These are phyloP conservation scores for Antarctomyces pellizariae DNA, from an alignment of 495 filamentous ascomycete genomes.

Conservation along the genomic window DNA sequence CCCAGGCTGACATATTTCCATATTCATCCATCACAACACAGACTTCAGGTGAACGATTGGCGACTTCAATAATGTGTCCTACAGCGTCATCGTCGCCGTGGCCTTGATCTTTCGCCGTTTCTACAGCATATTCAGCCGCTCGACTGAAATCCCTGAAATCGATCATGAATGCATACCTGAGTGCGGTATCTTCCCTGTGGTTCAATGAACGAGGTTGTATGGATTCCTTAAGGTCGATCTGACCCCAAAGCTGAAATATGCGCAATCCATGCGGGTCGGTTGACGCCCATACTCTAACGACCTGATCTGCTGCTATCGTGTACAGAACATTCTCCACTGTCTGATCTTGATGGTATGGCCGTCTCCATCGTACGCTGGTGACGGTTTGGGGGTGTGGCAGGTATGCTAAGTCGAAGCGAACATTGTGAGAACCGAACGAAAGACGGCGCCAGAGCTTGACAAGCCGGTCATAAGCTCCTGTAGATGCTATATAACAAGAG, in stretches of 20 bases:
- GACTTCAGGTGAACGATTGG: slow-evolving; percentile 67
- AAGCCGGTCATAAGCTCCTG: slow-evolving; percentile 56
- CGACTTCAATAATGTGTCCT: slow-evolving; percentile 68
- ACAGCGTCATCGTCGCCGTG: slow-evolving; percentile 46
- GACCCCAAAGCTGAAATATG: slow-evolving; percentile 55
- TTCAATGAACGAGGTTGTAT: slow-evolving; percentile 35
- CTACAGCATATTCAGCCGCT: slow-evolving; percentile 54
- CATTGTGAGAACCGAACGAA: slow-evolving; percentile 63
- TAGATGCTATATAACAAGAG: slow-evolving; percentile 61
- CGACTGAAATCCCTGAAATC: slow-evolving; percentile 59
- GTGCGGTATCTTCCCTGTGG: slow-evolving; percentile 12
- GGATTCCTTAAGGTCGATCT: slow-evolving; percentile 53
- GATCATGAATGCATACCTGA: slow-evolving; percentile 61
- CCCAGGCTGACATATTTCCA: slow-evolving; percentile 88
- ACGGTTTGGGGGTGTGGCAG: slow-evolving; percentile 61
- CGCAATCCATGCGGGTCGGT: slow-evolving; percentile 50
- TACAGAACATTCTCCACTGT: slow-evolving; percentile 78
- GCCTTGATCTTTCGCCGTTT: slow-evolving; percentile 22
- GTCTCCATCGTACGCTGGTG: slow-evolving; percentile 68
- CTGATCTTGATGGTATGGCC: slow-evolving; percentile 49
- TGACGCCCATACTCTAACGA: slow-evolving; percentile 63
- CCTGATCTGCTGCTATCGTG: slow-evolving; percentile 67
- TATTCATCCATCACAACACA: slow-evolving; percentile 64
- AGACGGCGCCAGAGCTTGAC: slow-evolving; percentile 84
- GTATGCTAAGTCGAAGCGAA: slow-evolving; percentile 78